Conservation (phyloP, 805 yeast species). For the Suhomyces sp. region DNA sequence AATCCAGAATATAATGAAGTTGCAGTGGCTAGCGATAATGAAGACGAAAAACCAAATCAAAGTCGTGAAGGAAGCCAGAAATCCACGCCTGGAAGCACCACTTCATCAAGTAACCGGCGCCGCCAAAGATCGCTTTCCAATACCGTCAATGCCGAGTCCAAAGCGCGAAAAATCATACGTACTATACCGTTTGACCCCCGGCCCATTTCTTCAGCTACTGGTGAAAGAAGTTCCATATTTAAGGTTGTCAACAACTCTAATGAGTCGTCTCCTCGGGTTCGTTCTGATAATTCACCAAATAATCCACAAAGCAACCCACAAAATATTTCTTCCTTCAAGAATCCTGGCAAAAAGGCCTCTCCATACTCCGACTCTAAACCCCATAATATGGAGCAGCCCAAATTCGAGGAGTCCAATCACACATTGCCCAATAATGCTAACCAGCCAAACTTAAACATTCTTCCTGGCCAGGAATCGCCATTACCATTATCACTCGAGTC, state of each 20-base stretch:
- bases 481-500: slow-evolving; percentile 24
- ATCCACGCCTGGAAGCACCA: slow-evolving; percentile 38
- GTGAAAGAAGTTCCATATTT: slow-evolving; percentile 36
- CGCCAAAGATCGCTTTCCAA: slow-evolving; percentile 52
- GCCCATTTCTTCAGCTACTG: slow-evolving; percentile 50
- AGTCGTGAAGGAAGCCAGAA: slow-evolving; percentile 21
- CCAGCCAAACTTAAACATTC: not conserved
- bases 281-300: slow-evolving; percentile 8
- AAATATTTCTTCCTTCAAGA: not conserved
- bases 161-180: slow-evolving; percentile 70
- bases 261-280: slow-evolving; percentile 29
- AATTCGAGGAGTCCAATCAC: no score
- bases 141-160: slow-evolving; percentile 61
- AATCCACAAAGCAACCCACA: not conserved
- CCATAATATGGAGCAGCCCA: not conserved
- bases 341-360: not conserved
- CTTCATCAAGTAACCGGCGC: slow-evolving; percentile 29
- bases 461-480: slow-evolving; percentile 1
- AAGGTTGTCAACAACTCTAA: slow-evolving; percentile 35
- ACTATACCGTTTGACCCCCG: slow-evolving; percentile 83
- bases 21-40: slow-evolving; percentile 21
- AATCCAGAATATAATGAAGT: slow-evolving; percentile 16
- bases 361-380: not conserved
- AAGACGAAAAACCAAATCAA: slow-evolving; percentile 8
- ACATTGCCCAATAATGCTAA: no score